Evolutionary conservation across 2,329 filamentous ascomycete species (phyloP).

Genomic region (Chaetoscypha palmicola): DNA sequence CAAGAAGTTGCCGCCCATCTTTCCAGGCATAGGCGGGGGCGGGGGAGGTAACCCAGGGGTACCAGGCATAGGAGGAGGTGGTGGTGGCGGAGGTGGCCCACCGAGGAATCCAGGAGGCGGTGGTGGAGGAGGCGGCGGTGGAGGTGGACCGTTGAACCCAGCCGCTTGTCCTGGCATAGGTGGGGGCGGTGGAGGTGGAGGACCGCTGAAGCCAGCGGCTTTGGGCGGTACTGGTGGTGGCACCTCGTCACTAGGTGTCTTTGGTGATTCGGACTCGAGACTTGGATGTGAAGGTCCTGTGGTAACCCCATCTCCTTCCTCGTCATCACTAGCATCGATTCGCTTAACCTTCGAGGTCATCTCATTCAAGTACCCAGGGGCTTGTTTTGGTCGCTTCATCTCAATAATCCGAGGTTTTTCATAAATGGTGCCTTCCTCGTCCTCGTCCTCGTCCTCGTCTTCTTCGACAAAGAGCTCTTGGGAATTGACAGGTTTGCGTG

Average conservation of each 20-base stretch:
- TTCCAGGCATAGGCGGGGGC: slow-evolving; percentile 59
- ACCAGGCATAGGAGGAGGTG: slow-evolving; percentile 39
- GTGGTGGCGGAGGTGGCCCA: slow-evolving; percentile 37
- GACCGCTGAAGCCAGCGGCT: slow-evolving; percentile 26
- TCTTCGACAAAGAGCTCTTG: slow-evolving; percentile 29
- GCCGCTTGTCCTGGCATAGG: slow-evolving; percentile 33
- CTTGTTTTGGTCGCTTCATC: slow-evolving; percentile 62
- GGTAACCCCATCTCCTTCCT: slow-evolving; percentile 56
- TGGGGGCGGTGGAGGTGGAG: slow-evolving; percentile 34
- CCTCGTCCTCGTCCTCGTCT: slow-evolving; percentile 42
- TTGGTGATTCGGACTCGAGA: slow-evolving; percentile 58
- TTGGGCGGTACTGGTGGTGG: slow-evolving; percentile 27
- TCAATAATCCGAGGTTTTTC: slow-evolving; percentile 73
- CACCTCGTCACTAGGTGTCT: slow-evolving; percentile 38
- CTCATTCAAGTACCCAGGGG: slow-evolving; percentile 56
- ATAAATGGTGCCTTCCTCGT: slow-evolving; percentile 48
- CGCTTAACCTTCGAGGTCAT: slow-evolving; percentile 69
- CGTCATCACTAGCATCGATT: slow-evolving; percentile 49
- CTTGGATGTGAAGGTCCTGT: slow-evolving; percentile 71
- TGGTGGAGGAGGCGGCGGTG: slow-evolving; percentile 35
- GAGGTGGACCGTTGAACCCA: slow-evolving; percentile 30
- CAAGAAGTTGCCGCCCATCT: slow-evolving; percentile 70
- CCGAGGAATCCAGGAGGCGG: slow-evolving; percentile 34
- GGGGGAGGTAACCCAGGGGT: slow-evolving; percentile 47
- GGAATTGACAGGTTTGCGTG: slow-evolving; percentile 45